A percentile compares a stretch with the other conserved stretches of the same genome.
Evolutionary conservation across 495 filamentous ascomycete genomes (phyloP).

Genomic region (Cryomyces minteri): DNA sequence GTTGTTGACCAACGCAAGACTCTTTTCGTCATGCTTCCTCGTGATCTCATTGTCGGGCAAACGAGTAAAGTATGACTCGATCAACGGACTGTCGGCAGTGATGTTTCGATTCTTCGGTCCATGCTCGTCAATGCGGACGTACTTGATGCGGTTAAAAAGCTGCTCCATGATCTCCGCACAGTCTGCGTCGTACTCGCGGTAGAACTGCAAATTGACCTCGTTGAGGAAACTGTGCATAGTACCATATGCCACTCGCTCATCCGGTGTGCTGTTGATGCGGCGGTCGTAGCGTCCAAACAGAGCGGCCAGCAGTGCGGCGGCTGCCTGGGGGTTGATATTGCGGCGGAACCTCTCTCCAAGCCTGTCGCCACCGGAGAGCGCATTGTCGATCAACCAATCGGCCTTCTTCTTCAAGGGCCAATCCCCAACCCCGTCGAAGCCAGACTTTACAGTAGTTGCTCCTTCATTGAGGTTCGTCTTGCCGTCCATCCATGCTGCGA

Average conservation of each 20-base stretch:
- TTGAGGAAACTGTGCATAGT: conserved; percentile 40
- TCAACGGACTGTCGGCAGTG: conserved; percentile 55
- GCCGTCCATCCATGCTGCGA: conserved; percentile 51
- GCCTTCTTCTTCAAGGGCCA: conserved; percentile 42
- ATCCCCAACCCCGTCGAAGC: conserved; percentile 24
- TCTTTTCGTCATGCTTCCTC: conserved; percentile 52
- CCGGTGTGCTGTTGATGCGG: conserved; percentile 11
- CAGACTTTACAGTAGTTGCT: not conserved
- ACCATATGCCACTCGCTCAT: conserved; percentile 15
- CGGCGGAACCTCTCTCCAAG: conserved; percentile 66
- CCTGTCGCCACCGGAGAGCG: conserved; percentile 45
- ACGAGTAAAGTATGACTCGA: conserved; percentile 91
- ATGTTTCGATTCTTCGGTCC: conserved; percentile 79
- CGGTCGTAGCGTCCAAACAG: conserved; percentile 48
- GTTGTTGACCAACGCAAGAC: conserved; percentile 80
- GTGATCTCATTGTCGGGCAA: conserved; percentile 67
- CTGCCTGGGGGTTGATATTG: conserved; percentile 42
- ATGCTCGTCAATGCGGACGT: conserved; percentile 74
- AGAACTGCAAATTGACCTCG: conserved; percentile 71
- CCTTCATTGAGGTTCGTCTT: conserved; percentile 27
- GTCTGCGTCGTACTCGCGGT: conserved; percentile 79
- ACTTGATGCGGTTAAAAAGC: conserved; percentile 84
- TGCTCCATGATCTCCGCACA: conserved; percentile 70
- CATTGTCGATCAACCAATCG: conserved; percentile 39
- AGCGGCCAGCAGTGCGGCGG: conserved; percentile 47